phyloP scores from a whole-genome alignment of 768 basidiomycete species.

The Daedalea quercina region DNA sequence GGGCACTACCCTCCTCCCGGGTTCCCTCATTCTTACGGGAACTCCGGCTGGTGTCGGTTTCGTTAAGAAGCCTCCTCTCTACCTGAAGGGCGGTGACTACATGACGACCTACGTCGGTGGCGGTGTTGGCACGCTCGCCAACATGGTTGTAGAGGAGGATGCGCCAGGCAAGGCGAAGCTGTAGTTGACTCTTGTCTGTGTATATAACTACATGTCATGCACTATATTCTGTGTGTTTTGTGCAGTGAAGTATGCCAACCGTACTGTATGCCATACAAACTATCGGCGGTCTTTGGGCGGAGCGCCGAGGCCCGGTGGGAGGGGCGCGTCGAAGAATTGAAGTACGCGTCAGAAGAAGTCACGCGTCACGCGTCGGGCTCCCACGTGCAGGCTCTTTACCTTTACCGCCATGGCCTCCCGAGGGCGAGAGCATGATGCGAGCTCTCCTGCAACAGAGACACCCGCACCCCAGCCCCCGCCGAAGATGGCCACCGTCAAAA shows the following conservation, averaged over 20 bases:
- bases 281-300: no score
- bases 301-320: no score
- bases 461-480: neutral
- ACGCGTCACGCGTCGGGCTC: neutral
- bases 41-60: constrained; percentile 83
- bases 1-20: constrained; percentile 76
- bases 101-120: constrained; percentile 61
- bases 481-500: constrained; percentile 15
- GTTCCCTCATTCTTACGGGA: constrained; percentile 78
- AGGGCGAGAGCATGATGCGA: neutral
- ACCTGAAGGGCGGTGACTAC: constrained; percentile 68
- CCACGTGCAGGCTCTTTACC: neutral
- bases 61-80: constrained; percentile 61
- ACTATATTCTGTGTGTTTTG: neutral
- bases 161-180: constrained; percentile 31
- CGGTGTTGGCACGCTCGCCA: constrained; percentile 77
- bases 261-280: neutral
- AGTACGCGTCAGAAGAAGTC: neutral
- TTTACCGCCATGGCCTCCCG: neutral
- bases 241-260: neutral
- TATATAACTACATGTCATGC: neutral
- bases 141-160: constrained; percentile 69
- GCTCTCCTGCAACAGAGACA: neutral
- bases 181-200: constrained; percentile 17
- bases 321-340: no score